Evolutionary conservation across 331 rosid genomes (phyloP).

Genomic region (Erythrophleum ivorense): DNA sequence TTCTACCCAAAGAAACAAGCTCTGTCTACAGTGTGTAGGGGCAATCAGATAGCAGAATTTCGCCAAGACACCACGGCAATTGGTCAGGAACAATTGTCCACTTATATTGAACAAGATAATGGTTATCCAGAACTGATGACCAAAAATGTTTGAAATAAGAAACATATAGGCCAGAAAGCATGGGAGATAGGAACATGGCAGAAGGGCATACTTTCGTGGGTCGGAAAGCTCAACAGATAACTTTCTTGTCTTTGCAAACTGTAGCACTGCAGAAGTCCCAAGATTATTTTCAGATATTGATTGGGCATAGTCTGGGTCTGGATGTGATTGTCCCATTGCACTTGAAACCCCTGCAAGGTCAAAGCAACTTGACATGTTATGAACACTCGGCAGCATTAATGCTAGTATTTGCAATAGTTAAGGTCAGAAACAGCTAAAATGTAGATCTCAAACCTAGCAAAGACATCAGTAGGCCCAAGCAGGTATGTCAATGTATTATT

Average conservation of each 20-base stretch:
- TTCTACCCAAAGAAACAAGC: no score
- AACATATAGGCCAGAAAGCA: not conserved
- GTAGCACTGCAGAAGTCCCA: constrained; percentile 62
- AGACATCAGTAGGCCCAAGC: not conserved
- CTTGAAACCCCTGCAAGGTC: constrained; percentile 63
- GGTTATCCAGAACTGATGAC: not conserved
- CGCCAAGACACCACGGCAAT: not conserved
- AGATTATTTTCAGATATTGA: constrained; percentile 60
- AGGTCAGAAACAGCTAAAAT: constrained; percentile 21
- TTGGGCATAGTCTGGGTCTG: constrained; percentile 63
- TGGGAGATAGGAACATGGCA: constrained; percentile 18
- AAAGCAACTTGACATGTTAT: constrained; percentile 41
- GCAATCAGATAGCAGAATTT: not conserved
- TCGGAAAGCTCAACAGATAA: constrained; percentile 78
- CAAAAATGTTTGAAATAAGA: not conserved
- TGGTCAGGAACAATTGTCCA: not conserved
- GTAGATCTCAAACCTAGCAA: not conserved
- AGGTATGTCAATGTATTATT: not conserved
- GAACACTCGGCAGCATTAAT: constrained; percentile 37
- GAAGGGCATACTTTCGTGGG: constrained; percentile 67
- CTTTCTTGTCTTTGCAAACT: constrained; percentile 81
- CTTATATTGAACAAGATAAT: not conserved
- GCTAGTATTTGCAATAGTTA: constrained; percentile 42
- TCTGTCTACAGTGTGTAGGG: not conserved
- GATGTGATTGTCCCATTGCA: constrained; percentile 52